Percentiles rank a stretch among this genome's conserved stretches.
These are phyloP conservation scores for Amanita exitialis DNA, from an alignment of 768 basidiomycete genomes.

Conservation along the genomic window DNA sequence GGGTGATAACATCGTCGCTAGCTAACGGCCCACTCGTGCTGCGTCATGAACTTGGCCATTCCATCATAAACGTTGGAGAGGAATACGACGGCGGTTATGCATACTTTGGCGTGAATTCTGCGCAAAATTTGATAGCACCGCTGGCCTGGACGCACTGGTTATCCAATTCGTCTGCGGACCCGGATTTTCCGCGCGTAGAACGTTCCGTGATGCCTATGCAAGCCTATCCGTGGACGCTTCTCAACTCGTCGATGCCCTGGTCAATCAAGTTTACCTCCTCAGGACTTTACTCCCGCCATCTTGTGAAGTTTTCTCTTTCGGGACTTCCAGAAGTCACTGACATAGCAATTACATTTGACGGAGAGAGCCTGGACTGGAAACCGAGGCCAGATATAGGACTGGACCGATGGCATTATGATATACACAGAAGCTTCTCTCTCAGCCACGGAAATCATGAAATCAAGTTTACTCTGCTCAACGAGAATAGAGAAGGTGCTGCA, in stretches of 20 bases:
- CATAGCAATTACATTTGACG: conserved; percentile 53
- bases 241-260: conserved; percentile 54
- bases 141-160: conserved; percentile 73
- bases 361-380: conserved; percentile 45
- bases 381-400: conserved; percentile 46
- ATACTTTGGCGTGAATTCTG: conserved; percentile 65
- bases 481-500: conserved; percentile 37
- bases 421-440: conserved; percentile 31
- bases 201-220: conserved; percentile 71
- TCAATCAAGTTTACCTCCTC: conserved; percentile 51
- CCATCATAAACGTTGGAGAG: conserved; percentile 70
- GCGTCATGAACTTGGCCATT: conserved; percentile 75
- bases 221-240: conserved; percentile 64
- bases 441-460: conserved; percentile 45
- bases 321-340: conserved; percentile 49
- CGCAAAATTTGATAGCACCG: conserved; percentile 27
- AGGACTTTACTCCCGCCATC: conserved; percentile 48
- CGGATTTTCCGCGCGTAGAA: conserved; percentile 33
- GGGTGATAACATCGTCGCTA: conserved; percentile 66
- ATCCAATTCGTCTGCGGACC: conserved; percentile 19
- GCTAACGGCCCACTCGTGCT: conserved; percentile 69
- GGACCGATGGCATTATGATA: conserved; percentile 73
- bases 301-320: conserved; percentile 64
- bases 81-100: conserved; percentile 75
- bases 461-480: conserved; percentile 43